Evolutionary conservation across 257 asterid genomes (phyloP).

Genomic region (Nicotiana undulata): DNA sequence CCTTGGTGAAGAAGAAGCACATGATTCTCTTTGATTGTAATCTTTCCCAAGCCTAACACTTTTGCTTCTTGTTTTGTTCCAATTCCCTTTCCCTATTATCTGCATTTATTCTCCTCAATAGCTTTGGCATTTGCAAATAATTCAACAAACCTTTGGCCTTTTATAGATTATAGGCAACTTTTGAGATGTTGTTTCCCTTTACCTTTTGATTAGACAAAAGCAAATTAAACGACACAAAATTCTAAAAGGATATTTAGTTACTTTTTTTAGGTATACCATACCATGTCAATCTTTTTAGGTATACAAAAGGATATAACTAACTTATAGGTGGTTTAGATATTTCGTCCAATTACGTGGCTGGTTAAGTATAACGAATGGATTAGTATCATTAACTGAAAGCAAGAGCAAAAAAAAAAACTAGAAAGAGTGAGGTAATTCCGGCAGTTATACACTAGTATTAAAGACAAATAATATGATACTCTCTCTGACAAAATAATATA

Average conservation of each 20-base stretch:
- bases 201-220: neutral
- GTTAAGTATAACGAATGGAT: neutral
- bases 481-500: too few species aligned
- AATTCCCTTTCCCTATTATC: slow-evolving; percentile 1
- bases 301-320: neutral
- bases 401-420: neutral
- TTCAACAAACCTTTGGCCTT: neutral
- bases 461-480: neutral
- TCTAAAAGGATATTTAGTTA: neutral
- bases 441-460: too few species aligned
- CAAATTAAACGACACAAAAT: neutral
- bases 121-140: neutral
- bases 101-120: neutral
- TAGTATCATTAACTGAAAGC: neutral
- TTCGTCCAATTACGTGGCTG: neutral
- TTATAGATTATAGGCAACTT: neutral
- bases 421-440: neutral
- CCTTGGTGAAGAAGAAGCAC: slow-evolving; percentile 12
- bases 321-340: neutral
- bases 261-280: too few species aligned
- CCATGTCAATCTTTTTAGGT: too few species aligned
- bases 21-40: slow-evolving; percentile 7
- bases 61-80: slow-evolving; percentile 46
- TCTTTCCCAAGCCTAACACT: slow-evolving; percentile 42
- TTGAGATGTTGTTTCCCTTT: neutral